Conservation (phyloP, 2,329 filamentous ascomycete species). For the Pyrenophora graminea region DNA sequence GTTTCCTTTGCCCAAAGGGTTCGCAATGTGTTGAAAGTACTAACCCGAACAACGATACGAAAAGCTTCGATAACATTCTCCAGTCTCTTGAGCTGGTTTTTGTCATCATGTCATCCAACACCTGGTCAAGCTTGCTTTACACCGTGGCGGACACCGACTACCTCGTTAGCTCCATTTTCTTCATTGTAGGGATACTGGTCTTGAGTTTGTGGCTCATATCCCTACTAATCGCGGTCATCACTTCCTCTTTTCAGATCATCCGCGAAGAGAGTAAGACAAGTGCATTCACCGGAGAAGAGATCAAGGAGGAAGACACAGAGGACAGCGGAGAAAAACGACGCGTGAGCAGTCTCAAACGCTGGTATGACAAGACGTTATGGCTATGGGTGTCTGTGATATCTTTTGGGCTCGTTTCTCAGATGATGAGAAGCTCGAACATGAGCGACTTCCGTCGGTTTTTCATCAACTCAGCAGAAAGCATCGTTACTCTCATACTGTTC, state of each 20-base stretch:
- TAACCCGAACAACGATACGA: slow-evolving; percentile 81
- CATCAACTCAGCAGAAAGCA: slow-evolving; percentile 72
- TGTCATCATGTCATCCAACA: slow-evolving; percentile 98
- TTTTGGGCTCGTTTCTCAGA: slow-evolving; percentile 78
- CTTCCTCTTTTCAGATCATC: slow-evolving; percentile 97
- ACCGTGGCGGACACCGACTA: slow-evolving; percentile 92
- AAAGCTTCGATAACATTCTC: slow-evolving; percentile 93
- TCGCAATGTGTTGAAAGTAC: slow-evolving; percentile 79
- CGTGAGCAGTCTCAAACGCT: slow-evolving; percentile 62
- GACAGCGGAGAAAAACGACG: slow-evolving; percentile 47
- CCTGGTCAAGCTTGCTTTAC: slow-evolving; percentile 93
- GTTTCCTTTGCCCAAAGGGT: slow-evolving; percentile 82
- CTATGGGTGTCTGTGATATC: slow-evolving; percentile 82
- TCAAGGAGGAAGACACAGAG: slow-evolving; percentile 45
- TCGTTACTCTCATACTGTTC: slow-evolving; percentile 77
- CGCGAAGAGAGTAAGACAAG: slow-evolving; percentile 93
- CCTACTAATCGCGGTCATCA: slow-evolving; percentile 93
- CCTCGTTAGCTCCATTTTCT: slow-evolving; percentile 79
- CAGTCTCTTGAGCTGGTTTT: slow-evolving; percentile 94
- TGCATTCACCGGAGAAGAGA: slow-evolving; percentile 80
- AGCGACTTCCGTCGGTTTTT: slow-evolving; percentile 61
- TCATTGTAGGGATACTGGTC: slow-evolving; percentile 75
- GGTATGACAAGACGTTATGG: slow-evolving; percentile 74
- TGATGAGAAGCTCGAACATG: slow-evolving; percentile 78
- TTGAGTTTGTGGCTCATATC: slow-evolving; percentile 97